Conservation (phyloP, 1,284 basidiomycete species). For the Ceratobasidium sp. region DNA sequence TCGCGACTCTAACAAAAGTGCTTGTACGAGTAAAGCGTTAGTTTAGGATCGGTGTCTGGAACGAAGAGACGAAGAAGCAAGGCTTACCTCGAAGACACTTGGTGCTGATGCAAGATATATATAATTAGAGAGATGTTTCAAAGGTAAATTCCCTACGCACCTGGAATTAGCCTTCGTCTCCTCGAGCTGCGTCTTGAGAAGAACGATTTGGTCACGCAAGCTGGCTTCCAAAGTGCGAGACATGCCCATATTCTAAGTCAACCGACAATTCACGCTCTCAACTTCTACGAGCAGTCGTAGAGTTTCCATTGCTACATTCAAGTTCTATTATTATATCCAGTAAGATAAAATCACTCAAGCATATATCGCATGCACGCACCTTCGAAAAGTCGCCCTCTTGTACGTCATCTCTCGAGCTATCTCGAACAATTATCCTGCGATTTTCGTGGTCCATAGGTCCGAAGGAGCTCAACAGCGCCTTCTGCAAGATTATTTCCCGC, state of each 20-base stretch:
- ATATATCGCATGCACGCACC: neutral
- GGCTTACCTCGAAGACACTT: no score
- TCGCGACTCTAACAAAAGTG: no score
- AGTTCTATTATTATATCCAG: neutral
- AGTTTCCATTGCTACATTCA: neutral
- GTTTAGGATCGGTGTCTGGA: no score
- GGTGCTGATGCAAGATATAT: no score
- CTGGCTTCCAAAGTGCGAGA: conserved; percentile 24
- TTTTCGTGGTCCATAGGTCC: neutral
- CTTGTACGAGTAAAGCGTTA: no score
- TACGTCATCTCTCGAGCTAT: neutral
- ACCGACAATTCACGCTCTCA: neutral
- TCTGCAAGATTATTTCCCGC: conserved; percentile 2
- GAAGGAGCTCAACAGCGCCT: conserved; percentile 11
- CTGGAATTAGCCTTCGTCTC: no score
- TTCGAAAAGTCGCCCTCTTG: neutral
- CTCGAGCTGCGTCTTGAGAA: conserved; percentile 16
- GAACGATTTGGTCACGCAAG: conserved; percentile 16
- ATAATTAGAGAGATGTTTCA: no score
- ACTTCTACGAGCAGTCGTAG: neutral
- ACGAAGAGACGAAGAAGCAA: no score
- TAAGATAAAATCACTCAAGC: neutral
- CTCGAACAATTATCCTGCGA: neutral
- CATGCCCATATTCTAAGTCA: neutral
- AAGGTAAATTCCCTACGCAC: no score